phyloP scores from a whole-genome alignment of 1,139 yeast genomes.

The Hyphopichia khmerensis region DNA sequence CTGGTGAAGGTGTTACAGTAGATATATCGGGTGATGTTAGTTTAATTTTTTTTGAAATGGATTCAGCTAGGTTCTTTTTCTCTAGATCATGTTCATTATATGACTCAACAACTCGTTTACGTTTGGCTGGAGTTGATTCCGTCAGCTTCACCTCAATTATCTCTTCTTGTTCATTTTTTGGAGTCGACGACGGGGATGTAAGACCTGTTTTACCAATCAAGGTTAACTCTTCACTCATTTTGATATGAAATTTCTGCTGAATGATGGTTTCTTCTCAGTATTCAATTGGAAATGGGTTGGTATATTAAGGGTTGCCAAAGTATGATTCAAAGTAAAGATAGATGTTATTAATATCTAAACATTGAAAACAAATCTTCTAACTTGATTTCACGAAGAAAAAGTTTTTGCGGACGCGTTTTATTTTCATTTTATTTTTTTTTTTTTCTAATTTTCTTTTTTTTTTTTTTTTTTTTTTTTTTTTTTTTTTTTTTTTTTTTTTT shows the following conservation, averaged over 20 bases:
- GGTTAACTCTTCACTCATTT: background rate
- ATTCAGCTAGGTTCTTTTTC: background rate
- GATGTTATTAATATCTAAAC: too few species aligned
- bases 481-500: too few species aligned
- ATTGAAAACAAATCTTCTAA: too few species aligned
- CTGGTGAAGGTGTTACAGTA: conserved; percentile 1
- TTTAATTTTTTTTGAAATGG: background rate
- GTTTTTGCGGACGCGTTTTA: too few species aligned
- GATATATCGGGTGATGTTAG: background rate
- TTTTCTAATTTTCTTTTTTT: background rate
- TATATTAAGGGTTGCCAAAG: too few species aligned
- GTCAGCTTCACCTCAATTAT: conserved; percentile 2
- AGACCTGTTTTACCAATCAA: background rate
- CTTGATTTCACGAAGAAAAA: too few species aligned
- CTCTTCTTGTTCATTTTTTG: background rate
- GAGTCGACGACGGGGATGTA: conserved; percentile 3
- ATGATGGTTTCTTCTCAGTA: too few species aligned
- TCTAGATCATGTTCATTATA: background rate
- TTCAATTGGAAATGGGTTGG: too few species aligned
- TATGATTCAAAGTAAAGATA: too few species aligned
- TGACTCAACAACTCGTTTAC: background rate
- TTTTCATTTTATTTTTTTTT: background rate
- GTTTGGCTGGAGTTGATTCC: conserved; percentile 1
- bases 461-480: too few species aligned
- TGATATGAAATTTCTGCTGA: background rate